Conservation (phyloP, 768 basidiomycete species). For the Lanmaoa rubissima region DNA sequence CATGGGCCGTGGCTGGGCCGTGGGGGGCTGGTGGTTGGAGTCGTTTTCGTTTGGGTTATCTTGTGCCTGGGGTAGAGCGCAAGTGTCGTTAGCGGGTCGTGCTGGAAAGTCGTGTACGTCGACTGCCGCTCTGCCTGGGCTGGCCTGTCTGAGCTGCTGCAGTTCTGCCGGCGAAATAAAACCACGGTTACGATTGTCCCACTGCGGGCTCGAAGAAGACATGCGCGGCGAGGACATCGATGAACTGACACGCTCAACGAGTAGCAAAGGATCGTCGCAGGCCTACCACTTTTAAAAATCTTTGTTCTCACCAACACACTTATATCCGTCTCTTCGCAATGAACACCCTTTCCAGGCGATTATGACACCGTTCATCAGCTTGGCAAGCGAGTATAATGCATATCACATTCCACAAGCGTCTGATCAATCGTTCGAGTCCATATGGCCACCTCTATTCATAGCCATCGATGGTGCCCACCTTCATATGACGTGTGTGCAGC, state of each 20-base stretch:
- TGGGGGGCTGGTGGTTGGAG: conserved; percentile 5
- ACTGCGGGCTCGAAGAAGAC: conserved; percentile 34
- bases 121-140: conserved; percentile 25
- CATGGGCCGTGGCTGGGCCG: conserved; percentile 27
- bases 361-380: neutral
- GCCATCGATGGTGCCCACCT: neutral
- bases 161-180: conserved; percentile 35
- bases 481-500: neutral
- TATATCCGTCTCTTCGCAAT: neutral
- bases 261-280: conserved; percentile 6
- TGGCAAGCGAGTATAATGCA: neutral
- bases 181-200: conserved; percentile 35
- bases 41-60: conserved; percentile 22
- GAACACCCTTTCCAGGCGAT: too few species aligned
- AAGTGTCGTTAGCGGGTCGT: conserved; percentile 22
- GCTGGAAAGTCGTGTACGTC: conserved; percentile 36
- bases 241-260: neutral
- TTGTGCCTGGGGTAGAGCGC: conserved; percentile 11
- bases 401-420: too few species aligned
- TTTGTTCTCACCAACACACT: neutral
- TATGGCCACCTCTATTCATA: neutral
- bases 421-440: neutral
- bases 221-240: conserved; percentile 17
- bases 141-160: conserved; percentile 34
- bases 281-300: neutral